Percentiles rank a stretch among this genome's conserved stretches.
phyloP scores from a whole-genome alignment of 352 stramenopile species.

The Globisporangium carolinianum region DNA sequence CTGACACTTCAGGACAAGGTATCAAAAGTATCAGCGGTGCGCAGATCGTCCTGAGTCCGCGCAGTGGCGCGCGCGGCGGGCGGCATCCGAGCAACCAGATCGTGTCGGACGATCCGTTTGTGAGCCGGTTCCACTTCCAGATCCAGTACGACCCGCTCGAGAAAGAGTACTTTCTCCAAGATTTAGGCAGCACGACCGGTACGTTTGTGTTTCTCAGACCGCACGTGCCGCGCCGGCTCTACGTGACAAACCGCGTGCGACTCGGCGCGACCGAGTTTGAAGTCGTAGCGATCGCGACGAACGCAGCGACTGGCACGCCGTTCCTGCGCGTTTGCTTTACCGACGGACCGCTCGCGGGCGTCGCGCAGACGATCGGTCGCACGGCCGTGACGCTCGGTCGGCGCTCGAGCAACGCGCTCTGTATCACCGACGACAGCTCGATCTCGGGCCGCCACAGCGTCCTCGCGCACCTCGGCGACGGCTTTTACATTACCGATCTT shows the following conservation, averaged over 20 bases:
- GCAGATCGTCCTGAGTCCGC: constrained; percentile 55
- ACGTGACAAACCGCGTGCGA: constrained; percentile 64
- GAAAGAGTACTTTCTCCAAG: constrained; percentile 80
- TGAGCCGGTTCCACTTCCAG: constrained; percentile 77
- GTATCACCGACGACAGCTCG: constrained; percentile 76
- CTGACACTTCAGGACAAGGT: neutral
- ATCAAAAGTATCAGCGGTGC: constrained; percentile 10
- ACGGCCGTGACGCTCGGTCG: constrained; percentile 70
- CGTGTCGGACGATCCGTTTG: constrained; percentile 79
- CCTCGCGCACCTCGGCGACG: constrained; percentile 65
- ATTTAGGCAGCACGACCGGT: constrained; percentile 71
- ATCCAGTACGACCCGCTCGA: constrained; percentile 76
- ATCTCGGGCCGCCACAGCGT: constrained; percentile 72
- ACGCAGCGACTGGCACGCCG: constrained; percentile 54
- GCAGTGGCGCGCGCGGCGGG: constrained; percentile 51
- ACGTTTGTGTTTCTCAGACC: constrained; percentile 79
- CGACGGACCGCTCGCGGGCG: constrained; percentile 56
- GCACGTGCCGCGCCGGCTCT: constrained; percentile 58
- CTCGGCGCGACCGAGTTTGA: constrained; percentile 79
- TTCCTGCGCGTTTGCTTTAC: constrained; percentile 76
- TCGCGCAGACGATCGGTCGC: constrained; percentile 71
- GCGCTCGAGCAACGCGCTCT: constrained; percentile 68
- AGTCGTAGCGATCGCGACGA: constrained; percentile 66
- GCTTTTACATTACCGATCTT: constrained; percentile 83
- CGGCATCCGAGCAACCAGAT: constrained; percentile 81